phyloP scores from a whole-genome alignment of 2,329 filamentous ascomycete species.

The Scedosporium apiospermum region DNA sequence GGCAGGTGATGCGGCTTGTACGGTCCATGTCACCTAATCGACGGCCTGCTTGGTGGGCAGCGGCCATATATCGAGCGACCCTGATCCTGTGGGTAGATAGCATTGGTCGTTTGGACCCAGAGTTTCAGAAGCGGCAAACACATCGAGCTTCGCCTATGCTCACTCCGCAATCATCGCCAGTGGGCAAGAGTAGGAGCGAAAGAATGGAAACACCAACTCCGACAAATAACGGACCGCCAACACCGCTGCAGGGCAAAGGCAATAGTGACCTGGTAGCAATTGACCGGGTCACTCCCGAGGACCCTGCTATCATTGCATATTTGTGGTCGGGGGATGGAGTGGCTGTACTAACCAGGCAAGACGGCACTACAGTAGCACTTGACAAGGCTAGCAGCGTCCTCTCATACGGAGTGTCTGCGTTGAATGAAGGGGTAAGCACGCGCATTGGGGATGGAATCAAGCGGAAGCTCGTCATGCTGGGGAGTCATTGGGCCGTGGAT shows the following conservation, averaged over 20 bases:
- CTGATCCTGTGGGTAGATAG: constrained; percentile 56
- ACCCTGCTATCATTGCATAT: constrained; percentile 25
- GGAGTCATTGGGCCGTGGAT: constrained; percentile 27
- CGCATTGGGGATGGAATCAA: constrained; percentile 35
- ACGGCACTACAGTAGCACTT: constrained; percentile 23
- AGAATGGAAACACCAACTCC: constrained; percentile 6
- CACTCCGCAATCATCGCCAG: constrained; percentile 5
- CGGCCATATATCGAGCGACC: constrained; percentile 57
- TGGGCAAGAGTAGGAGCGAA: constrained; percentile 7
- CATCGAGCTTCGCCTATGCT: constrained; percentile 9
- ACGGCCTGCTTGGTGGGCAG: constrained; percentile 63
- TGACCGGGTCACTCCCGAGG: constrained; percentile 30
- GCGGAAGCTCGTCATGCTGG: constrained; percentile 30
- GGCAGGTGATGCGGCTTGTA: constrained; percentile 55
- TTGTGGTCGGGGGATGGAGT: constrained; percentile 28
- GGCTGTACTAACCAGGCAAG: constrained; percentile 23
- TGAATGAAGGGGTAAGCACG: constrained; percentile 30
- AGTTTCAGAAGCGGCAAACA: constrained; percentile 19
- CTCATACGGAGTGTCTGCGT: constrained; percentile 26
- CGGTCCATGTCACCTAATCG: constrained; percentile 48
- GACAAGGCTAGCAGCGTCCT: constrained; percentile 29
- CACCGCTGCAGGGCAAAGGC: neutral
- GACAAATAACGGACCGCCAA: neutral
- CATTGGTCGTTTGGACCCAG: constrained; percentile 20
- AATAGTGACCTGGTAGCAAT: constrained; percentile 20